These are phyloP conservation scores for Gliomastix tumulicola DNA, from an alignment of 2,329 filamentous ascomycete genomes.

Conservation along the genomic window DNA sequence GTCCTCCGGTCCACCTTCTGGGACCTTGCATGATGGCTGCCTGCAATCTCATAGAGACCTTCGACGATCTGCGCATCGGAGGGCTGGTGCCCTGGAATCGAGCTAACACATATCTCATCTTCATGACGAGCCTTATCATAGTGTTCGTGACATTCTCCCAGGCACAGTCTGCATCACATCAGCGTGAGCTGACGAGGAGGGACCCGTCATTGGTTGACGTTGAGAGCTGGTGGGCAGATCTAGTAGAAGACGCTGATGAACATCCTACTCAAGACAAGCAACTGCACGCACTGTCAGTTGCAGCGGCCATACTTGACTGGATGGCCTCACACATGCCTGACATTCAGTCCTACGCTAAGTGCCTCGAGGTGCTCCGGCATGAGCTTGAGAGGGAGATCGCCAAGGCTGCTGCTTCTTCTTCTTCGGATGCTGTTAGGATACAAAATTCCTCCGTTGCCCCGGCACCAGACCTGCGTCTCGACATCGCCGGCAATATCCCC, in stretches of 20 bases:
- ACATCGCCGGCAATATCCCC: no score
- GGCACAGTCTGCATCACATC: neutral
- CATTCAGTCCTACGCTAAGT: neutral
- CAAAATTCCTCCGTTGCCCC: neutral
- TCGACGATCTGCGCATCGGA: neutral
- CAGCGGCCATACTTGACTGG: neutral
- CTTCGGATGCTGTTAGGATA: neutral
- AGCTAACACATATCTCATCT: slow-evolving; percentile 4
- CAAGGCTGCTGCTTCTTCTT: neutral
- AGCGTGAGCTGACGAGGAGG: no score
- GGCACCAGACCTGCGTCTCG: neutral
- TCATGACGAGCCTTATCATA: slow-evolving; percentile 4
- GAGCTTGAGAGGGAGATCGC: neutral
- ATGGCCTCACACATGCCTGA: neutral
- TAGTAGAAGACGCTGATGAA: neutral
- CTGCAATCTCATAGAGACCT: slow-evolving; percentile 4
- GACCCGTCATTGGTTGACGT: neutral
- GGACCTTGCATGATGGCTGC: slow-evolving; percentile 2
- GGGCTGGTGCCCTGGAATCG: slow-evolving; percentile 1
- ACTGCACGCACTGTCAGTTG: neutral
- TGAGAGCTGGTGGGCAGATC: neutral
- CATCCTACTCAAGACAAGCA: neutral
- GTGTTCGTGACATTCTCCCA: slow-evolving; percentile 2
- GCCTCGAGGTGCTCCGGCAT: neutral
- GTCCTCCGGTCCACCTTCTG: neutral